Conservation (phyloP, 768 basidiomycete species). For the Pholiota microspora region DNA sequence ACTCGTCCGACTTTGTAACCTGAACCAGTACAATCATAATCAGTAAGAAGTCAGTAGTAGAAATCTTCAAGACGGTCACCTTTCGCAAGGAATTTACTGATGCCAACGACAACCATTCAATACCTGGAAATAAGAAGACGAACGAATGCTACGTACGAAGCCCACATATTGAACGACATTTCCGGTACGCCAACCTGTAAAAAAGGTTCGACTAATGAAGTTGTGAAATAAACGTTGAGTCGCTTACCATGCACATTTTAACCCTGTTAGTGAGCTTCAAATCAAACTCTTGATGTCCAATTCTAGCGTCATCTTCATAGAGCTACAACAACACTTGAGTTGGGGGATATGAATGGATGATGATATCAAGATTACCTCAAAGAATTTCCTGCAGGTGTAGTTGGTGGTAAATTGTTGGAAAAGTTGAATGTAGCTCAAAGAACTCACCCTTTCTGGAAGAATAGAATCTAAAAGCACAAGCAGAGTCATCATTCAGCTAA, state of each 20-base stretch:
- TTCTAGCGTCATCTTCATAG: constrained; percentile 94
- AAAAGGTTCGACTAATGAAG: neutral
- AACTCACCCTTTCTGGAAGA: constrained; percentile 95
- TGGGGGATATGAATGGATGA: constrained; percentile 1
- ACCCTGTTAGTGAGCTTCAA: constrained; percentile 89
- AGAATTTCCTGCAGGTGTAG: constrained; percentile 58
- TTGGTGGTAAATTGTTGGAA: neutral
- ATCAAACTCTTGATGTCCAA: constrained; percentile 94
- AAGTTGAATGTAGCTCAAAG: neutral
- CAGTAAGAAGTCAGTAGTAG: neutral
- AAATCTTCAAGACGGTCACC: constrained; percentile 32
- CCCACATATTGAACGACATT: constrained; percentile 90
- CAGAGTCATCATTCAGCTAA: constrained; percentile 11
- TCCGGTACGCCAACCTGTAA: constrained; percentile 92
- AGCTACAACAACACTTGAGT: constrained; percentile 36
- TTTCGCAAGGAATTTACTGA: constrained; percentile 81
- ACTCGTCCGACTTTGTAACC: constrained; percentile 96
- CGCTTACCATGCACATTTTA: constrained; percentile 99
- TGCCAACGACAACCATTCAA: constrained; percentile 1
- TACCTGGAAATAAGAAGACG: neutral
- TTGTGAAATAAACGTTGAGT: constrained; percentile 12
- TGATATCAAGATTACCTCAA: constrained; percentile 49
- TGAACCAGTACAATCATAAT: constrained; percentile 19
- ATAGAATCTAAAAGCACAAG: constrained; percentile 57
- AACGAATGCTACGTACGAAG: constrained; percentile 54